phyloP scores from a whole-genome alignment of 345 rosid genomes.

The Hevea brasiliensis region DNA sequence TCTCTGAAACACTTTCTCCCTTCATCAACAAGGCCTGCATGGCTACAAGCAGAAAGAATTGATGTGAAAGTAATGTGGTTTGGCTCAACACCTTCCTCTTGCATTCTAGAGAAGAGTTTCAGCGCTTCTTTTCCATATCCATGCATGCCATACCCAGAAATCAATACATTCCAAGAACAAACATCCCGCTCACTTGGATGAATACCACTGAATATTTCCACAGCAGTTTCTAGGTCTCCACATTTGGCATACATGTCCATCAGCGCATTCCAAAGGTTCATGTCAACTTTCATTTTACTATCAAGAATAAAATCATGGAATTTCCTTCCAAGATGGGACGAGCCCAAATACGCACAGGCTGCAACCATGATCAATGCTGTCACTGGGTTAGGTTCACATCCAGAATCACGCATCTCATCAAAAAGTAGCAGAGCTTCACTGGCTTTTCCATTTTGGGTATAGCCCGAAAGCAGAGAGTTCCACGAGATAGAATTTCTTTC shows the following conservation, averaged over 20 bases:
- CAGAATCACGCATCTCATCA: conserved; percentile 41
- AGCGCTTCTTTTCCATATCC: conserved; percentile 46
- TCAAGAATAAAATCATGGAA: conserved; percentile 35
- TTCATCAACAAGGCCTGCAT: conserved; percentile 52
- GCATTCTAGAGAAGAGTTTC: conserved; percentile 48
- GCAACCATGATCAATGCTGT: conserved; percentile 54
- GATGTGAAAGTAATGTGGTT: conserved; percentile 55
- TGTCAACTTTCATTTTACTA: conserved; percentile 33
- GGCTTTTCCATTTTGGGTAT: conserved; percentile 51
- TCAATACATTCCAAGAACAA: conserved; percentile 53
- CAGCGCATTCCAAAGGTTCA: conserved; percentile 44
- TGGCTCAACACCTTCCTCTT: conserved; percentile 41
- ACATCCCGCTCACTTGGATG: conserved; percentile 31
- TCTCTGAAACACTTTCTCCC: conserved; percentile 50
- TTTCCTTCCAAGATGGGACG: conserved; percentile 39
- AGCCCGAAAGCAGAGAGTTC: conserved; percentile 63
- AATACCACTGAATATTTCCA: conserved; percentile 39
- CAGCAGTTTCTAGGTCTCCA: conserved; percentile 51
- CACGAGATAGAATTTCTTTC: conserved; percentile 49
- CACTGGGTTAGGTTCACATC: conserved; percentile 37
- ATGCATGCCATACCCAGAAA: conserved; percentile 56
- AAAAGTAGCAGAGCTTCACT: conserved; percentile 51
- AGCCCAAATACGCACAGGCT: conserved; percentile 56
- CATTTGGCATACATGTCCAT: conserved; percentile 61
- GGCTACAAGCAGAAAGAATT: conserved; percentile 64